These are phyloP conservation scores for Trichoderma sp. DNA, from an alignment of 2,329 filamentous ascomycete species.

Conservation along the genomic window DNA sequence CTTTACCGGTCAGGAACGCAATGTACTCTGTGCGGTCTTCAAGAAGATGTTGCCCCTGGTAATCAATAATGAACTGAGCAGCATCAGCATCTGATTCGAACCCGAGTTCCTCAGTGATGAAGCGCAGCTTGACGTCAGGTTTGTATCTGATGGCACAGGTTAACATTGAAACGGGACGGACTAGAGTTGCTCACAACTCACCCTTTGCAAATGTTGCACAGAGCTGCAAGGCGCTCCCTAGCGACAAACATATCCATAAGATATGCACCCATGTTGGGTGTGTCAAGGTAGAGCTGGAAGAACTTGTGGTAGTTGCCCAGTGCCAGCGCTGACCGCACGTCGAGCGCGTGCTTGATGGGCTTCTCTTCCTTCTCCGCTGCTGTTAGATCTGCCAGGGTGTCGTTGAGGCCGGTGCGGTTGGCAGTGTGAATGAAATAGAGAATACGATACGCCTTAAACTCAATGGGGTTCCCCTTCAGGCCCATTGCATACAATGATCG, in stretches of 20 bases:
- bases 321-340: slow-evolving; percentile 86
- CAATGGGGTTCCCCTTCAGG: slow-evolving; percentile 82
- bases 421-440: slow-evolving; percentile 99
- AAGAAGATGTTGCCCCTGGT: slow-evolving; percentile 71
- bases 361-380: slow-evolving; percentile 85
- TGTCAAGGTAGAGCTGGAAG: slow-evolving; percentile 91
- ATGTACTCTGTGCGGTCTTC: slow-evolving; percentile 73
- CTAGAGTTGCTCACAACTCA: slow-evolving; percentile 49
- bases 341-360: slow-evolving; percentile 84
- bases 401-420: slow-evolving; percentile 97
- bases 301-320: slow-evolving; percentile 97
- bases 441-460: slow-evolving; percentile 99
- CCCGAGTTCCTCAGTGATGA: slow-evolving; percentile 91
- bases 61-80: slow-evolving; percentile 82
- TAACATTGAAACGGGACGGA: slow-evolving; percentile 36
- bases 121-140: slow-evolving; percentile 81
- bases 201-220: slow-evolving; percentile 93
- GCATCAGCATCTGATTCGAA: slow-evolving; percentile 92
- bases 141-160: slow-evolving; percentile 69
- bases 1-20: slow-evolving; percentile 71
- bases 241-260: slow-evolving; percentile 99
- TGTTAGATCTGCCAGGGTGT: slow-evolving; percentile 98
- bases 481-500: slow-evolving; percentile 85
- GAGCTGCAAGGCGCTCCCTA: slow-evolving; percentile 83
- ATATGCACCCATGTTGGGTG: slow-evolving; percentile 95